Evolutionary conservation across 805 yeast species (phyloP), one percentile per base, ranked within the genome.

Genomic region (Hanseniaspora guilliermondii): DNA sequence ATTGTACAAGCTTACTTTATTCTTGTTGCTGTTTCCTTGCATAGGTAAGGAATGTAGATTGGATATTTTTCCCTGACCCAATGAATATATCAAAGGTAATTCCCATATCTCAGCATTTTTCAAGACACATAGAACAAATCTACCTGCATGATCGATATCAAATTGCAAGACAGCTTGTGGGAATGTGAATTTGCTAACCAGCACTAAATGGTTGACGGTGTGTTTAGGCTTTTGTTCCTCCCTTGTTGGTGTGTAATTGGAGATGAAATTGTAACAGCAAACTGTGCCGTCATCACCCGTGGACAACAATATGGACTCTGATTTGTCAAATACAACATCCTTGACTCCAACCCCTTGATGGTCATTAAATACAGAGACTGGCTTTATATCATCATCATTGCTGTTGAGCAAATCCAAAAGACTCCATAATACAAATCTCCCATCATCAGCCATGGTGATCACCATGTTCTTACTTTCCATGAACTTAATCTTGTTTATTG

Each of bases 371-470:
- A 78, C 70, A 41, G 73, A 75, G 50, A 72, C 70, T 2, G 91
- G 88, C 62, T 80, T 83, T 27, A 76, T 66, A 8, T 70, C 71
- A 56, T 59, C 70, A 60, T 50, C 39, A 11, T 7, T 24, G 33
- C 65, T 41, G 55, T 70, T 57, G 2, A 82, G 68, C 47, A 89
- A 69, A 60, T 87, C 94, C 19, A 72, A 58, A 0, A 82, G 69
- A 58, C 76, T 77, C 94, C 95, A 89, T 4, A 85, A 76, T 25
- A 83, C 73, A 16, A 84, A 75, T 58, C 96, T 73, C 1, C 95
- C 80, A 70, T 91, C 98, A 41, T 73, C 74, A 60, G 95, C 87
- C n/a, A 83, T 86, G 4, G 89, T 77, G 6, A 85, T 75, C 42
- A 91, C 64, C 55, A 77, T 82, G 22, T 80, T 76, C 1, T 83